Conservation (phyloP, 1,284 basidiomycete genomes). For the Lentinula novae-zelandiae region DNA sequence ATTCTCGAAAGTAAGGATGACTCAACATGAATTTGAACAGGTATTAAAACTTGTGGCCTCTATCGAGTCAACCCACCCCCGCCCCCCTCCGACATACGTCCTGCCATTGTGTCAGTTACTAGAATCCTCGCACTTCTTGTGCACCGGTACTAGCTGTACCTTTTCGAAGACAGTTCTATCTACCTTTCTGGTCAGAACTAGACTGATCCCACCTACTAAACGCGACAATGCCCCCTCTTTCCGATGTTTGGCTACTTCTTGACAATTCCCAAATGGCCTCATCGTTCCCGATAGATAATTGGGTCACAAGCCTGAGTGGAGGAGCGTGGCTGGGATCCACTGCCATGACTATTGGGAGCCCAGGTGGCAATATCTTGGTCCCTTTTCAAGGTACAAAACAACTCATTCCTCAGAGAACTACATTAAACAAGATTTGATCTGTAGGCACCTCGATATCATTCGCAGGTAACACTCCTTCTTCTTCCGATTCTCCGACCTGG, state of each 20-base stretch:
- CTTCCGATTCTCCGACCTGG: background rate
- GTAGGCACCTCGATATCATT: conserved; percentile 3
- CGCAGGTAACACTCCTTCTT: background rate
- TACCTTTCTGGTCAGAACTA: too few species aligned
- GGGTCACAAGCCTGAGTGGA: background rate
- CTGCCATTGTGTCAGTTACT: too few species aligned
- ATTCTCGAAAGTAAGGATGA: too few species aligned
- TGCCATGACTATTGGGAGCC: background rate
- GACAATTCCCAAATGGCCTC: background rate
- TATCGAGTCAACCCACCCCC: too few species aligned
- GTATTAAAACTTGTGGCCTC: too few species aligned
- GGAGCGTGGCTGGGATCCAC: conserved; percentile 1
- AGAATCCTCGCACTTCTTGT: too few species aligned
- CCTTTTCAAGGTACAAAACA: background rate
- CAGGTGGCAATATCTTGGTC: background rate
- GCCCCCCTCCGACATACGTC: too few species aligned
- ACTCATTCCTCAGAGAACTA: background rate
- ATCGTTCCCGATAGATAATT: background rate
- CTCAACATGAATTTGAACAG: too few species aligned
- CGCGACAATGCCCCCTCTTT: too few species aligned
- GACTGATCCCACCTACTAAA: too few species aligned
- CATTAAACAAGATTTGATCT: background rate
- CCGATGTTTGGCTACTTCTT: conserved; percentile 5
- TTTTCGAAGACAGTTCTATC: too few species aligned
- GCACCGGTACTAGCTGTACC: too few species aligned